Evolutionary conservation across 2,329 filamentous ascomycete species (phyloP).

Genomic region (Cladophialophora immunda): DNA sequence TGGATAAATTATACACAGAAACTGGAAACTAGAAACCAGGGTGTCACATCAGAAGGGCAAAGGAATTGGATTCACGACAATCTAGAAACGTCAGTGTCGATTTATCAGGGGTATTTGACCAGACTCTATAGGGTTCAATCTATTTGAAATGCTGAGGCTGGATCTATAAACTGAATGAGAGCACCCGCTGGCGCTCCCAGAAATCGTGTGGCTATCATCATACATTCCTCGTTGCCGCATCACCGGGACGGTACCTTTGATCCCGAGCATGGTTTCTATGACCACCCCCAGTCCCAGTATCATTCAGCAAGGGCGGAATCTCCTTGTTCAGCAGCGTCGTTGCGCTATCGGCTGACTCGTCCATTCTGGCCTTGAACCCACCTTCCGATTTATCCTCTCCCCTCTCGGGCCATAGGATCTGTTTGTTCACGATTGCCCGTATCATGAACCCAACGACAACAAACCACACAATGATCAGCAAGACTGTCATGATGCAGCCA

Average conservation of each 20-base stretch:
- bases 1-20: too few species aligned
- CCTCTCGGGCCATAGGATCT: constrained; percentile 80
- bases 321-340: neutral
- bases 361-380: constrained; percentile 53
- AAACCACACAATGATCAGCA: constrained; percentile 73
- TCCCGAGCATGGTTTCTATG: neutral
- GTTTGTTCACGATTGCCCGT: constrained; percentile 68
- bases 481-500: constrained; percentile 72
- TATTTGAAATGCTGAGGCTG: too few species aligned
- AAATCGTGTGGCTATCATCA: too few species aligned
- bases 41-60: too few species aligned
- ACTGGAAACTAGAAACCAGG: too few species aligned
- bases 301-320: too few species aligned
- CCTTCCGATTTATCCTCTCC: constrained; percentile 69
- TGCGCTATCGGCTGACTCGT: neutral
- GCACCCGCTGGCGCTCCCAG: too few species aligned
- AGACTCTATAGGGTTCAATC: too few species aligned
- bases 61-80: too few species aligned
- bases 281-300: neutral
- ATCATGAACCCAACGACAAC: constrained; percentile 76
- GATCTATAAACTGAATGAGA: too few species aligned
- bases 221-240: constrained; percentile 1
- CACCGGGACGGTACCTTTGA: neutral
- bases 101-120: too few species aligned
- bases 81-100: too few species aligned